A percentile compares a stretch with the other conserved stretches of the same genome.
These are phyloP conservation scores for Fusarium sp. DNA, from an alignment of 2,329 filamentous ascomycete species.

Conservation along the genomic window DNA sequence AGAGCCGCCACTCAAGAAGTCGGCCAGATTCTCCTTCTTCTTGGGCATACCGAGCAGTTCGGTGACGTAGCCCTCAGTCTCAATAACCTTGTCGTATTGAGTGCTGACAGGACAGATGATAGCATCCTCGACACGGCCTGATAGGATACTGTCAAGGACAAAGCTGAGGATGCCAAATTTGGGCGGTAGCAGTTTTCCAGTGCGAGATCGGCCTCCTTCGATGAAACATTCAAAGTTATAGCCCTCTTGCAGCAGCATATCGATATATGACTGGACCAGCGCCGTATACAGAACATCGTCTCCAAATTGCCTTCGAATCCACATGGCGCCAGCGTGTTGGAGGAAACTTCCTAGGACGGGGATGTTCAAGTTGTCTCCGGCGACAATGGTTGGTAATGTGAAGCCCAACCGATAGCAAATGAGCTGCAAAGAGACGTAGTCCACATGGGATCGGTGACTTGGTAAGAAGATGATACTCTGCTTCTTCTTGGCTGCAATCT, in stretches of 20 bases:
- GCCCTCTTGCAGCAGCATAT: conserved; percentile 88
- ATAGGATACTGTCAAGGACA: conserved; percentile 88
- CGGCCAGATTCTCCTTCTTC: conserved; percentile 90
- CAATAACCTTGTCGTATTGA: conserved; percentile 99
- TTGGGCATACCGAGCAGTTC: conserved; percentile 95
- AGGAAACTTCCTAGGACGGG: conserved; percentile 90
- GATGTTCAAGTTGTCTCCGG: conserved; percentile 96
- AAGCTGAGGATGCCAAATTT: conserved; percentile 97
- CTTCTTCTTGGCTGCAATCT: conserved; percentile 85
- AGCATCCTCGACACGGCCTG: conserved; percentile 87
- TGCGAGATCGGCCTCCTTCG: conserved; percentile 91
- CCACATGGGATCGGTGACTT: conserved; percentile 93
- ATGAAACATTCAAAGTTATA: conserved; percentile 99
- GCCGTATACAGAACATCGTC: conserved; percentile 91
- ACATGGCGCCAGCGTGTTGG: conserved; percentile 97
- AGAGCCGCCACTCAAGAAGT: conserved; percentile 86
- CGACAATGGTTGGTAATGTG: conserved; percentile 89
- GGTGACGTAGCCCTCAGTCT: conserved; percentile 95
- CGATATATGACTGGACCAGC: conserved; percentile 96
- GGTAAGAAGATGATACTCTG: conserved; percentile 97
- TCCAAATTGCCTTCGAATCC: conserved; percentile 91
- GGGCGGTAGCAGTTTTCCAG: conserved; percentile 91
- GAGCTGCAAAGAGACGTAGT: conserved; percentile 94
- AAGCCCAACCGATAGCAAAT: conserved; percentile 96
- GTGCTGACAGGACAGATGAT: conserved; percentile 96